Conservation (phyloP, 805 yeast genomes). For the Starmerella bacillaris region DNA sequence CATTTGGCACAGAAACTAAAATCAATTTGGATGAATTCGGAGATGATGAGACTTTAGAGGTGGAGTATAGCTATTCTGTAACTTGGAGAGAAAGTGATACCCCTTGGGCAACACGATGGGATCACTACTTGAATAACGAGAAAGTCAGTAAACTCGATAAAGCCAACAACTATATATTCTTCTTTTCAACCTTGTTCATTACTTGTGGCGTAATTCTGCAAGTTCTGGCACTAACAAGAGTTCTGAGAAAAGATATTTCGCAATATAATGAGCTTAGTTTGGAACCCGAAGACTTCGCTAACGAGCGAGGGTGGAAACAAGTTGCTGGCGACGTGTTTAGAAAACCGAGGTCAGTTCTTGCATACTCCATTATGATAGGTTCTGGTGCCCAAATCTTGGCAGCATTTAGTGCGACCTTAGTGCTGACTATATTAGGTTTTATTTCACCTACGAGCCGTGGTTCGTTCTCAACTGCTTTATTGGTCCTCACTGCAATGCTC, state of each 20-base stretch:
- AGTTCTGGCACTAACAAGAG: slow-evolving; percentile 57
- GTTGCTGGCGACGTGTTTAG: slow-evolving; percentile 91
- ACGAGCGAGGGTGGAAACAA: slow-evolving; percentile 93
- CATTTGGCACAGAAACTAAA: too few species aligned
- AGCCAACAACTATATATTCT: slow-evolving; percentile 87
- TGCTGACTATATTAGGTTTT: slow-evolving; percentile 74
- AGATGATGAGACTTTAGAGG: slow-evolving; percentile 29
- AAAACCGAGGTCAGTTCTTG: slow-evolving; percentile 50
- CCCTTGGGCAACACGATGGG: slow-evolving; percentile 98
- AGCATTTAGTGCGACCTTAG: slow-evolving; percentile 55
- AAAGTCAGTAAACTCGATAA: slow-evolving; percentile 53
- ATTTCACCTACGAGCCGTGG: slow-evolving; percentile 92
- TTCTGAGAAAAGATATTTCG: slow-evolving; percentile 68
- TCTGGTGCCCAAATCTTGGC: slow-evolving; percentile 70
- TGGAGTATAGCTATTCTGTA: slow-evolving; percentile 75
- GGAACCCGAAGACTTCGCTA: slow-evolving; percentile 54
- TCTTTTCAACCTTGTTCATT: slow-evolving; percentile 72
- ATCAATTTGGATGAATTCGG: too few species aligned
- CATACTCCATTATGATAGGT: slow-evolving; percentile 68
- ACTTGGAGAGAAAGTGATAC: slow-evolving; percentile 50
- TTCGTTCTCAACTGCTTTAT: slow-evolving; percentile 75
- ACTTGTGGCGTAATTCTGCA: slow-evolving; percentile 57
- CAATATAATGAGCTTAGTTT: slow-evolving; percentile 78
- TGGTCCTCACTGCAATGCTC: slow-evolving; percentile 60
- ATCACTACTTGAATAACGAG: slow-evolving; percentile 75